Evolutionary conservation across 179 eudicot genomes (phyloP).

Genomic region (Beta macrorhiza): DNA sequence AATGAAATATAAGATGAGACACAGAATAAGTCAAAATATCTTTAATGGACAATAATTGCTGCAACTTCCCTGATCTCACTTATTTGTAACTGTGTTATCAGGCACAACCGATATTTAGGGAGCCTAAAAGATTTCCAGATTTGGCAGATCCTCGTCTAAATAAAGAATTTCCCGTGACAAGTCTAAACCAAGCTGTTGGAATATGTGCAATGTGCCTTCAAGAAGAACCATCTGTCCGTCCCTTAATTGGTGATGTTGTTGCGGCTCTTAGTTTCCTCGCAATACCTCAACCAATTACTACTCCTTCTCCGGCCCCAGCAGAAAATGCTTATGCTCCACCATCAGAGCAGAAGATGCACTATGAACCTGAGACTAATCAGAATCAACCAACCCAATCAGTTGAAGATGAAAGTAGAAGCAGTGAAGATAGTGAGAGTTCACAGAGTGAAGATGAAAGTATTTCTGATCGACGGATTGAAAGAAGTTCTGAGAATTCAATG

Average conservation of each 20-base stretch:
- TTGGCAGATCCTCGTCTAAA: constrained; percentile 59
- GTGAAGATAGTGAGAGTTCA: constrained; percentile 29
- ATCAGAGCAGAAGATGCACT: constrained; percentile 36
- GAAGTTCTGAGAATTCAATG: constrained; percentile 3
- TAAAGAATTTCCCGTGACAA: constrained; percentile 43
- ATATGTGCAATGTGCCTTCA: constrained; percentile 73
- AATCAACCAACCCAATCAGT: constrained; percentile 26
- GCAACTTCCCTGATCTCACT: not conserved
- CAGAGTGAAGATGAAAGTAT: constrained; percentile 15
- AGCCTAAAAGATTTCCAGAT: constrained; percentile 62
- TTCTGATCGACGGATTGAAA: constrained; percentile 22
- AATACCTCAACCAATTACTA: constrained; percentile 26
- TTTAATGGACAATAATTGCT: not conserved
- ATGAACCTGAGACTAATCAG: constrained; percentile 19
- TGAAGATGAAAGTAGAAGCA: constrained; percentile 28
- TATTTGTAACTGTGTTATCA: constrained; percentile 27
- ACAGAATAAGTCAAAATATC: not conserved
- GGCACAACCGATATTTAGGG: constrained; percentile 70
- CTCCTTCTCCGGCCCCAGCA: constrained; percentile 18
- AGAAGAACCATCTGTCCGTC: constrained; percentile 64
- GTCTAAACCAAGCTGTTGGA: constrained; percentile 68
- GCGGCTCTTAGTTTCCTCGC: constrained; percentile 53
- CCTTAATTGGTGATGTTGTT: constrained; percentile 54
- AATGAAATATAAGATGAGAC: too few species aligned
- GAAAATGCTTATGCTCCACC: constrained; percentile 30